These are phyloP conservation scores for Gremmenia infestans DNA, from an alignment of 2,329 filamentous ascomycete species.

Conservation along the genomic window DNA sequence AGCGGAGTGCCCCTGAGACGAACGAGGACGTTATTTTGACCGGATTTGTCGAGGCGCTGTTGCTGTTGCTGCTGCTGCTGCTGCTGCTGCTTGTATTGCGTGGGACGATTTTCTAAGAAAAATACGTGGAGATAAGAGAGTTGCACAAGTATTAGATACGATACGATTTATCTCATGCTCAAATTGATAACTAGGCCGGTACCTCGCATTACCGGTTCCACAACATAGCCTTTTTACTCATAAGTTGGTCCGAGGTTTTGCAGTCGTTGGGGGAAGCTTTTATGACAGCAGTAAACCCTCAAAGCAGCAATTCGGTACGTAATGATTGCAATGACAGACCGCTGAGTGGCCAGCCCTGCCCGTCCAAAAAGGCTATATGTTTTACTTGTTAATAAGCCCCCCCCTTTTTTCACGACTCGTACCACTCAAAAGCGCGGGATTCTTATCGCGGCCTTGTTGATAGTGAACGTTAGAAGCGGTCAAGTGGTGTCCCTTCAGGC, in stretches of 20 bases:
- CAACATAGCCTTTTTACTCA: not conserved
- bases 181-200: constrained; percentile 17
- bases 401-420: not conserved
- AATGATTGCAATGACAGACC: constrained; percentile 12
- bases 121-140: constrained; percentile 6
- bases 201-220: constrained; percentile 18
- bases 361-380: not conserved
- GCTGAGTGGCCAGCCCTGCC: constrained; percentile 6
- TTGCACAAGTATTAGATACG: not conserved
- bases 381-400: not conserved
- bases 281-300: constrained; percentile 27
- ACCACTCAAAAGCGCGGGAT: constrained; percentile 2
- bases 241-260: not conserved
- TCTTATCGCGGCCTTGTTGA: constrained; percentile 5
- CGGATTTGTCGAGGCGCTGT: not conserved
- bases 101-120: constrained; percentile 2
- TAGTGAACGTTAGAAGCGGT: not conserved
- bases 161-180: constrained; percentile 8
- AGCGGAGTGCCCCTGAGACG: not conserved
- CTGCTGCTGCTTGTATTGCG: not conserved
- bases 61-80: not conserved
- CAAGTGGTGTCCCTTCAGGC: not conserved
- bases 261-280: constrained; percentile 5
- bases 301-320: constrained; percentile 23
- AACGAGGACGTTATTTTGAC: not conserved